These are phyloP conservation scores for Enteropsectra breve DNA, from an alignment of 371 early-diverging fungal genomes.

Conservation along the genomic window DNA sequence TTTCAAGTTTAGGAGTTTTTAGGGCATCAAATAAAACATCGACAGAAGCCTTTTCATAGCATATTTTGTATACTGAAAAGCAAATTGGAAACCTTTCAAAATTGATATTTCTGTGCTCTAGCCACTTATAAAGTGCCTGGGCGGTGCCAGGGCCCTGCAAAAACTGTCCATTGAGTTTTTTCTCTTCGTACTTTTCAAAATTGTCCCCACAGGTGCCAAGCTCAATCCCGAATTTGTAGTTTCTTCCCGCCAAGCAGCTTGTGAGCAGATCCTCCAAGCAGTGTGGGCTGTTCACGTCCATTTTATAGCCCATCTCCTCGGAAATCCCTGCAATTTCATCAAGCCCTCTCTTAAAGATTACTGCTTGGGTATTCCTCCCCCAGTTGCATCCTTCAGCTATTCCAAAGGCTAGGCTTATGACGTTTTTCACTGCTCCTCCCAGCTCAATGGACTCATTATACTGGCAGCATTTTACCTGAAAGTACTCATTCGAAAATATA, in stretches of 20 bases:
- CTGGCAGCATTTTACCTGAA: slow-evolving; percentile 65
- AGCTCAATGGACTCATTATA: slow-evolving; percentile 83
- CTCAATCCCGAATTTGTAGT: slow-evolving; percentile 68
- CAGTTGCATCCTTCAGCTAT: slow-evolving; percentile 72
- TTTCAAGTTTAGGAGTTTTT: too few relatives aligned
- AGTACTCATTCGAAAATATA: slow-evolving; percentile 75
- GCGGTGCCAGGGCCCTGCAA: slow-evolving; percentile 85
- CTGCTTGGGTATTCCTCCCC: slow-evolving; percentile 86
- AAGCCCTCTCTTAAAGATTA: slow-evolving; percentile 83
- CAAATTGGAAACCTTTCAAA: slow-evolving; percentile 71
- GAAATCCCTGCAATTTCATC: slow-evolving; percentile 85
- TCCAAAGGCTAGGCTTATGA: slow-evolving; percentile 91
- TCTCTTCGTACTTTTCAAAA: slow-evolving; percentile 62
- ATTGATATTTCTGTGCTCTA: slow-evolving; percentile 55
- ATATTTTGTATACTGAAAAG: slow-evolving; percentile 72
- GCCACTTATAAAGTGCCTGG: slow-evolving; percentile 71
- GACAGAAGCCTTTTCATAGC: slow-evolving; percentile 63
- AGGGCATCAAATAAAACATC: slow-evolving; percentile 4
- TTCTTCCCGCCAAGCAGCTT: slow-evolving; percentile 85
- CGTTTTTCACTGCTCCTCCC: slow-evolving; percentile 92
- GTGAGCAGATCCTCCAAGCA: slow-evolving; percentile 80
- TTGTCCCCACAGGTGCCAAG: not conserved
- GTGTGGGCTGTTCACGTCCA: slow-evolving; percentile 81
- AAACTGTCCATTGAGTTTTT: slow-evolving; percentile 86
- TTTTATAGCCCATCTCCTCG: slow-evolving; percentile 67